Conservation (phyloP, 768 basidiomycete genomes). For the Clitopilus passeckerianus region DNA sequence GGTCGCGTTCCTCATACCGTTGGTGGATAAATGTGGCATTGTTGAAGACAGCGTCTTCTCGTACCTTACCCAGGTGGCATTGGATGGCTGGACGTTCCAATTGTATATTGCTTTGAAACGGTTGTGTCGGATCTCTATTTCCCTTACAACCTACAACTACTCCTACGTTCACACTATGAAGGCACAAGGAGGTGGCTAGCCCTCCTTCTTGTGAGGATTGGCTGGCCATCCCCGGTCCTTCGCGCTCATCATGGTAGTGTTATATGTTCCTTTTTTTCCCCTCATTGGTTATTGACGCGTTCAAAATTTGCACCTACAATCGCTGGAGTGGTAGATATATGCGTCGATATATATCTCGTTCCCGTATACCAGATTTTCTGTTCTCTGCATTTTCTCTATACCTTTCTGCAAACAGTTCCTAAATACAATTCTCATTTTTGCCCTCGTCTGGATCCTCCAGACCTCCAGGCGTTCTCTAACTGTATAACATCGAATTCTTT, state of each 20-base stretch:
- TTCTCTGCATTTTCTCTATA: no score
- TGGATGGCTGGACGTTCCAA: not conserved
- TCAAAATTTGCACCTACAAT: not conserved
- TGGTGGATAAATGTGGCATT: not conserved
- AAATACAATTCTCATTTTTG: no score
- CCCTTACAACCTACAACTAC: not conserved
- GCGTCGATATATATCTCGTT: not conserved
- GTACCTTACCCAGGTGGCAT: not conserved
- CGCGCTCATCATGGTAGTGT: not conserved
- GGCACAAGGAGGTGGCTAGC: not conserved
- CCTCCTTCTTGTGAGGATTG: not conserved
- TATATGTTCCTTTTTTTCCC: not conserved
- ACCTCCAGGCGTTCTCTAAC: no score
- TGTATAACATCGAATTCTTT: no score
- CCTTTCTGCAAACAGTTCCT: no score
- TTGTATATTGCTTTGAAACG: not conserved
- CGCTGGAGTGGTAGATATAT: not conserved
- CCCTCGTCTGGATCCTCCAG: no score
- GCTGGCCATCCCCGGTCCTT: not conserved
- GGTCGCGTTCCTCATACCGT: slow-evolving; percentile 3
- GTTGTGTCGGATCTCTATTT: not conserved
- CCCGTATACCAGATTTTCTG: not conserved
- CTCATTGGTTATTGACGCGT: not conserved
- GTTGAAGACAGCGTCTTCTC: not conserved
- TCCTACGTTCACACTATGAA: not conserved